phyloP scores from a whole-genome alignment of 371 early-diverging fungal species.

The Blastocladiella emersonii region DNA sequence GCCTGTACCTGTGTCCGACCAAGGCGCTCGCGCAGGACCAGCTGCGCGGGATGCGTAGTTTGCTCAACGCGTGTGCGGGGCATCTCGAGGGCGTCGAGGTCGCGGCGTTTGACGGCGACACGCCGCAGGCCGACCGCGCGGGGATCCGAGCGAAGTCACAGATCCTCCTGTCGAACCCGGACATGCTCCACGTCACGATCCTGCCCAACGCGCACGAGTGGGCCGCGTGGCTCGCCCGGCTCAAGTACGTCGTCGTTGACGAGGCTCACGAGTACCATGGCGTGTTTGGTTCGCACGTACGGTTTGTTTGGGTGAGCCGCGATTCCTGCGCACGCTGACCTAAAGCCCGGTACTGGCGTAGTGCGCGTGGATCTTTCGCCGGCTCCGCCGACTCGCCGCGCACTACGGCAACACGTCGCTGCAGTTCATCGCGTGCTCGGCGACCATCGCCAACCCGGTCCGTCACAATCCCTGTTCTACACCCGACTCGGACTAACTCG shows the following conservation, averaged over 20 bases:
- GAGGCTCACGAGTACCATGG: slow-evolving; percentile 59
- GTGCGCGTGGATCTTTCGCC: slow-evolving; percentile 41
- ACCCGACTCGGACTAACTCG: too few species aligned
- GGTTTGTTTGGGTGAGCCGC: too few species aligned
- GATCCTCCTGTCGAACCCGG: slow-evolving; percentile 67
- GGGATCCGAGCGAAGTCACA: slow-evolving; percentile 30
- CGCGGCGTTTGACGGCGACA: slow-evolving; percentile 30
- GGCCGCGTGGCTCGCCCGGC: slow-evolving; percentile 30
- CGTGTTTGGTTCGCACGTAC: slow-evolving; percentile 49
- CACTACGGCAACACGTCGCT: slow-evolving; percentile 26
- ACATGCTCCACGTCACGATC: slow-evolving; percentile 59
- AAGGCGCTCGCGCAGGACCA: slow-evolving; percentile 77
- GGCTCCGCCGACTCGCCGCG: slow-evolving; percentile 43
- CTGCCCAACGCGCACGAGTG: slow-evolving; percentile 44
- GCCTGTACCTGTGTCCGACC: slow-evolving; percentile 51
- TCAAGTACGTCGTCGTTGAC: slow-evolving; percentile 56
- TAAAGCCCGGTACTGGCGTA: too few species aligned
- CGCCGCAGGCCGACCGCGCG: slow-evolving; percentile 19
- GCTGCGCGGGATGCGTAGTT: slow-evolving; percentile 25
- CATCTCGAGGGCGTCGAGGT: slow-evolving; percentile 11
- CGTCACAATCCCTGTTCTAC: background rate
- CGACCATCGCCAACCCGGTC: slow-evolving; percentile 42
- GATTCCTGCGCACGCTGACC: too few species aligned
- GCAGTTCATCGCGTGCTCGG: slow-evolving; percentile 53
- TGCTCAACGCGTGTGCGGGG: slow-evolving; percentile 19